Conservation (phyloP, 257 asterid genomes). For the Prunella vulgaris region DNA sequence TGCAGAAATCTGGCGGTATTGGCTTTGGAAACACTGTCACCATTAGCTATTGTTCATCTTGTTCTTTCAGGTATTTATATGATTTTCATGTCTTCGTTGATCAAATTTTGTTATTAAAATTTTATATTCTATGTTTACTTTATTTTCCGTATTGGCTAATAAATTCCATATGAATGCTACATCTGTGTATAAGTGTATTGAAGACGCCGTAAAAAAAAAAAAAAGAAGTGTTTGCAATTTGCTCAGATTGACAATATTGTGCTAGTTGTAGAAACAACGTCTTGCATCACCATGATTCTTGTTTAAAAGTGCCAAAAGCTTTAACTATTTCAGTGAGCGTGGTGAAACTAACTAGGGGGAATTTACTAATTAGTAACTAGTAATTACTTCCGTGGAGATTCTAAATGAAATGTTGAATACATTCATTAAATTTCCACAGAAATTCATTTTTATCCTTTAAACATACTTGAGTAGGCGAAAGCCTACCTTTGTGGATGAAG, state of each 20-base stretch:
- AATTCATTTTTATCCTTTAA: not conserved
- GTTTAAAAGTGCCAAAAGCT: not conserved
- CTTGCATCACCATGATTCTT: conserved; percentile 15
- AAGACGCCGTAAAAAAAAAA: not conserved
- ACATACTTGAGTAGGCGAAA: not conserved
- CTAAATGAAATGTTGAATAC: not conserved
- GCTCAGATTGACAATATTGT: not conserved
- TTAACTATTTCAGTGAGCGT: not conserved
- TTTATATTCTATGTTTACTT: not conserved
- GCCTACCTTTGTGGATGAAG: not conserved
- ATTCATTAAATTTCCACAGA: not conserved
- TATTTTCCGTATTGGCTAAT: not conserved
- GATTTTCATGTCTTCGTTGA: not conserved
- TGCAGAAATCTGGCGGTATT: conserved; percentile 59
- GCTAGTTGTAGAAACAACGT: not conserved
- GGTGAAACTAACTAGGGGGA: not conserved
- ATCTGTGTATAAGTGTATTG: conserved; percentile 7
- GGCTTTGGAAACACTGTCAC: conserved; percentile 79
- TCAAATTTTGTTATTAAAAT: not conserved
- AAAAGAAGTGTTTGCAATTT: not conserved
- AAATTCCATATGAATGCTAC: conserved; percentile 1
- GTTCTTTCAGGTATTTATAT: conserved; percentile 67
- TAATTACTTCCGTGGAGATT: not conserved
- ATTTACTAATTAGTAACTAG: not conserved
- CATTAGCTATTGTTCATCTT: conserved; percentile 87